phyloP scores from a whole-genome alignment of 176 grass and related monocot species.

The Calamus simplicifolius region DNA sequence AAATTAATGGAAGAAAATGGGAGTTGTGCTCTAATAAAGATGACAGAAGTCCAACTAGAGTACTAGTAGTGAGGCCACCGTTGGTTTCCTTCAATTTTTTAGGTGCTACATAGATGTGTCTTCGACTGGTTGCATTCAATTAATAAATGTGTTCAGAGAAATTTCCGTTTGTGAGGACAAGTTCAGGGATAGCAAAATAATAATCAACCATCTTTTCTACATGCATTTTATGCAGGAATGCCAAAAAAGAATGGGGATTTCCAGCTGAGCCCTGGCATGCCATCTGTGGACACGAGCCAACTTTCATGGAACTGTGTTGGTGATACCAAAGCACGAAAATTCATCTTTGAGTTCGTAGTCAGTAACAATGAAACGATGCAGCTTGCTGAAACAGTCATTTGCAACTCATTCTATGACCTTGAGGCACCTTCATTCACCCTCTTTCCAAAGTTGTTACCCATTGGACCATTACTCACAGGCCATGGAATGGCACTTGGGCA shows the following conservation, averaged over 20 bases:
- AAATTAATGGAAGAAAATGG: no score
- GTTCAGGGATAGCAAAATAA: no score
- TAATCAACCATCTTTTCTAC: no score
- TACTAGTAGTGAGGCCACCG: no score
- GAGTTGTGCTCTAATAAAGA: no score
- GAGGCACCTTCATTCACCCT: conserved; percentile 21
- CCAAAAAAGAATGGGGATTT: background rate
- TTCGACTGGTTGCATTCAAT: no score
- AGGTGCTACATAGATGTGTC: no score
- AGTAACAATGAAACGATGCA: background rate
- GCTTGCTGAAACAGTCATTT: conserved; percentile 24
- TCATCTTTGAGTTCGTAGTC: background rate
- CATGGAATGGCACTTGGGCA: background rate
- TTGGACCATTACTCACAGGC: conserved; percentile 34
- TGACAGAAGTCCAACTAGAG: no score
- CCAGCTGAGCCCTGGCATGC: conserved; percentile 3
- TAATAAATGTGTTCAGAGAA: no score
- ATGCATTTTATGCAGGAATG: background rate
- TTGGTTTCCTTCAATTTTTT: no score
- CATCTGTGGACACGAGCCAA: background rate
- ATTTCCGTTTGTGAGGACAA: no score
- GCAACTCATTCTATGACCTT: conserved; percentile 36
- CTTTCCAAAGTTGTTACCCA: conserved; percentile 10
- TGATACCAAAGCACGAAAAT: background rate
- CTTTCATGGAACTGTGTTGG: conserved; percentile 2